Conservation (phyloP, 441 rosid genomes). For the Aleurites moluccanus region DNA sequence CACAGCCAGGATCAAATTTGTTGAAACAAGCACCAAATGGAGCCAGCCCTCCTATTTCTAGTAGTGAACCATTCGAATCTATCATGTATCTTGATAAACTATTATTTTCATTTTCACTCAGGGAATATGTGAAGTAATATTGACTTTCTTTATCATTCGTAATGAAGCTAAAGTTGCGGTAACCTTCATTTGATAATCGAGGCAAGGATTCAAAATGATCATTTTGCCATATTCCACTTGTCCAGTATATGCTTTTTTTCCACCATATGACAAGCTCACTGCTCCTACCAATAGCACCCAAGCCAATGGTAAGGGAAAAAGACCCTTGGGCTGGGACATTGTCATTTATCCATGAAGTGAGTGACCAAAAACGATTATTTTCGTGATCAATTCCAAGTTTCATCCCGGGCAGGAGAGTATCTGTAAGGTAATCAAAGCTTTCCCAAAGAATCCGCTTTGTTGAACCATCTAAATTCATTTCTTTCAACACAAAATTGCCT, state of each 20-base stretch:
- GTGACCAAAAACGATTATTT: neutral
- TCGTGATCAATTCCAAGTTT: conserved; percentile 26
- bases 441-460: conserved; percentile 29
- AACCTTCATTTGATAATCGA: neutral
- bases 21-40: neutral
- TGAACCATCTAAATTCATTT: neutral
- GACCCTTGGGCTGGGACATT: neutral
- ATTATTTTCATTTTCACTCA: neutral
- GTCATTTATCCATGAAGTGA: conserved; percentile 12
- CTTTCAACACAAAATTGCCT: conserved; percentile 21
- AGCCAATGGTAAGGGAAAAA: neutral
- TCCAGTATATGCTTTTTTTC: conserved; percentile 4
- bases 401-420: conserved; percentile 39
- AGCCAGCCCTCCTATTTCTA: neutral
- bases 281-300: neutral
- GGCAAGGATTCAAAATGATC: neutral
- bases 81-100: neutral
- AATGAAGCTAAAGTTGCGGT: neutral
- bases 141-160: neutral
- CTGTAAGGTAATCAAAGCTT: conserved; percentile 41
- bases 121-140: conserved; percentile 6
- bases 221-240: conserved; percentile 2
- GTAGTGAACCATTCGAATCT: neutral
- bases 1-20: neutral
- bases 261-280: too few relatives aligned